Evolutionary conservation across 805 yeast genomes (phyloP), one percentile per base, ranked within the genome.

Genomic region (Teunomyces gatunensis): DNA sequence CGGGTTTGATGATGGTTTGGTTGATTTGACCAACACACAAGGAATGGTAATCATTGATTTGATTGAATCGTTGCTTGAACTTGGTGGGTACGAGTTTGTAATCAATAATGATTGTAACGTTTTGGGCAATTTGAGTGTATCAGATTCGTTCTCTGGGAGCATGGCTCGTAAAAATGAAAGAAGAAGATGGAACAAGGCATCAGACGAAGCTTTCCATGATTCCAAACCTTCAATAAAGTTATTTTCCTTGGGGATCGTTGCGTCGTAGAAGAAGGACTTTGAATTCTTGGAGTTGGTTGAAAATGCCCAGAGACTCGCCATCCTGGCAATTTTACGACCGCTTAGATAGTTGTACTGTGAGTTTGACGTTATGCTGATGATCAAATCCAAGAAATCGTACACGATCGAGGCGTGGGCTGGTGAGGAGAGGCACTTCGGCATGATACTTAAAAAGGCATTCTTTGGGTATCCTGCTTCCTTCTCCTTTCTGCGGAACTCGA

Each of bases 291-390:
- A 56, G 11, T 62, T 61, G 1, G 77, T 74, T 43, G 81, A 78
- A 58, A 90, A 90, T 0, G 96, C 97, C 96, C 96, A 90, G 20
- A 88, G 68, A 6, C 92, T 91, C 34, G 92, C 85, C 81, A 90
- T 78, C 54, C 87, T 84, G 10, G 94, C 76, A 13, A 90, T 77
- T 59, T 88, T 89, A 42, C 90, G 75, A 0, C 94, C 95, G 58
- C 87, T 81, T 74, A 90, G 69, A 58, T 85, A 82, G 58, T 89
- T 89, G 36, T 82, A 80, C 56, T 83, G 85, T 3, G 95, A 82
- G 65, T 89, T 87, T 7, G 95, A 81, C 0, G 95, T 83, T 36
- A 90, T 67, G 9, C 89, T 77, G 9, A 89, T 87, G 39, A 91
- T 68, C 30, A 90, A 74, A 59, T 90, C 96, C 56, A 89, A 78